Conservation (phyloP, 352 stramenopile genomes). For the Pythium brachiatum region DNA sequence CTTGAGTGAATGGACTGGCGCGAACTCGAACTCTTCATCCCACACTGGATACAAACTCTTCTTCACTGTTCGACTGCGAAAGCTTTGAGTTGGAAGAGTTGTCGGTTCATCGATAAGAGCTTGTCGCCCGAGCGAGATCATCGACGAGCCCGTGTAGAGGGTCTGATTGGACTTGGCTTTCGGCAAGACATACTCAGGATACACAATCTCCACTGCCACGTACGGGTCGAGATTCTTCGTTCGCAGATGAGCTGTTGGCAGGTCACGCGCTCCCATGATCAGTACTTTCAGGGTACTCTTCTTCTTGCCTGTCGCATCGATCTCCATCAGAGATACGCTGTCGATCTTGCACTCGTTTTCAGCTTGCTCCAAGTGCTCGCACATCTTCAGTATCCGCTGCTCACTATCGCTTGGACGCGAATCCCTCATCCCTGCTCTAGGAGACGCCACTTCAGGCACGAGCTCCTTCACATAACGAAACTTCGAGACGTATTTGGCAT, state of each 20-base stretch:
- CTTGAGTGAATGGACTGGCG: conserved; percentile 60
- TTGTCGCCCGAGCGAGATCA: not conserved
- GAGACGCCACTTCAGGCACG: conserved; percentile 14
- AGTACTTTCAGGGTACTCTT: conserved; percentile 53
- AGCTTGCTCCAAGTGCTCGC: conserved; percentile 46
- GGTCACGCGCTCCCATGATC: conserved; percentile 46
- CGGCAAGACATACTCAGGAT: conserved; percentile 35
- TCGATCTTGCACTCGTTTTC: conserved; percentile 49
- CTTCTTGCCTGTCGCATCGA: conserved; percentile 50
- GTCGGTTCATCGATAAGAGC: conserved; percentile 7
- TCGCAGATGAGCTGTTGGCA: conserved; percentile 56
- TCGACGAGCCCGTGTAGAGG: not conserved
- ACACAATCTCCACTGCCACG: conserved; percentile 62
- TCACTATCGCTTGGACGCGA: conserved; percentile 24
- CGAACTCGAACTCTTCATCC: conserved; percentile 75
- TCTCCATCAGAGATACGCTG: conserved; percentile 53
- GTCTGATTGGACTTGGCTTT: conserved; percentile 1
- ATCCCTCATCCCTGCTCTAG: conserved; percentile 14
- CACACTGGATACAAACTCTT: conserved; percentile 76
- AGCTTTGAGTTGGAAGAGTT: conserved; percentile 13
- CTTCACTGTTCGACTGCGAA: conserved; percentile 67
- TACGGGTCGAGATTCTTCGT: conserved; percentile 78
- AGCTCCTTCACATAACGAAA: conserved; percentile 42
- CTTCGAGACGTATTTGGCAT: conserved; percentile 40
- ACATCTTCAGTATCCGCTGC: conserved; percentile 57